Evolutionary conservation across 2,329 filamentous ascomycete genomes (phyloP), one percentile per base, ranked within the genome.

Genomic region (Cercospora berteroae): DNA sequence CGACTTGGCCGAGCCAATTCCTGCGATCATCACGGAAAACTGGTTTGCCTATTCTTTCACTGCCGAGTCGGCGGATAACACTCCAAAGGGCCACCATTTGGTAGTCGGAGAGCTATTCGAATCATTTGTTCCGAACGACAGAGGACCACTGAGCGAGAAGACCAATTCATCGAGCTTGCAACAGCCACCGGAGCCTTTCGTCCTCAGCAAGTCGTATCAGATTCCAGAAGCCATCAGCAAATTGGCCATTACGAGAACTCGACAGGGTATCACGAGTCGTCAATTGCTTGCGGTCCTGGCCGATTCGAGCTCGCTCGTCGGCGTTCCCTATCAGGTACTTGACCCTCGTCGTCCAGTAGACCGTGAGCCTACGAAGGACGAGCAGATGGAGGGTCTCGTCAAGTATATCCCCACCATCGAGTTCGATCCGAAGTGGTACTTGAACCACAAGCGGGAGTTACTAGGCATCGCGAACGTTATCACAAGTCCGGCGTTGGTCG

Each of bases 81-180:
- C 77, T 63, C 86, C 94, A 67, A 92, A 93, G 79, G 94, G 94
- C 42, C 92, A 96, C 79, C 92, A 97, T 74, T 85, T 98, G 7
- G 86, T 94, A 20, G 86, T 97, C 10, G 89, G 91, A 0, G 94
- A 99, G 76, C 87, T 99, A 39, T 98, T 94, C 80, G 95, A 97
- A 79, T 97, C 94, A 0, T 85, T 90, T 0, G 80, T 89, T 10
- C 84, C 92, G 23, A 95, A 99, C 77, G 91, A 97, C 79, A 90
- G 95, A 65, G 95, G 94, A 1, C 86, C 90, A 3, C 85, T 96
- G 1, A 90, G 87, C 60, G 85, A 89, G 23, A 81, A 87, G 1
- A 82, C 83, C 50, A 94, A 94, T 76, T 92, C 89, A 75, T 97
- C 94, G 0, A 89, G 89, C n/a, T 81, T 96, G 58, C 83, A 88